Conservation (phyloP, 345 rosid genomes). For the Melastoma malabathricum region DNA sequence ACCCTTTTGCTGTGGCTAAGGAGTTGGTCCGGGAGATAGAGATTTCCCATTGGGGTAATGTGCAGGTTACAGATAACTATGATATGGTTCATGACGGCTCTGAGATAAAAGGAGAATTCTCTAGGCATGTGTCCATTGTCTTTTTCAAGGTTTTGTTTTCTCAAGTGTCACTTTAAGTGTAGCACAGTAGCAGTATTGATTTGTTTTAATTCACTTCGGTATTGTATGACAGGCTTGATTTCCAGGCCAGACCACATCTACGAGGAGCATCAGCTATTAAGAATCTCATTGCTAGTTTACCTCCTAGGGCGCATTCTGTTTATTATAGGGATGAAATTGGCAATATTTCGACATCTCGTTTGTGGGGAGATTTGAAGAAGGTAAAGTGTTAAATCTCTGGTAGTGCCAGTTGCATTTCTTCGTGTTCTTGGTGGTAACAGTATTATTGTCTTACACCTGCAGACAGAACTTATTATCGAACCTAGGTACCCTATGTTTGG, state of each 20-base stretch:
- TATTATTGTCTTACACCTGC: conserved; percentile 20
- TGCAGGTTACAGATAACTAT: conserved; percentile 83
- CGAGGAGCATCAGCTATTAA: conserved; percentile 65
- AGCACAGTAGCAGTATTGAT: neutral
- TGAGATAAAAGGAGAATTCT: conserved; percentile 83
- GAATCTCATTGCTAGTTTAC: conserved; percentile 67
- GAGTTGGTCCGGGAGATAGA: conserved; percentile 81
- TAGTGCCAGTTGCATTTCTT: neutral
- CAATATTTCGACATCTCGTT: conserved; percentile 90
- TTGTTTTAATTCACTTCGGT: too few relatives aligned
- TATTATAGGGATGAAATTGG: conserved; percentile 94
- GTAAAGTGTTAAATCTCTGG: conserved; percentile 16
- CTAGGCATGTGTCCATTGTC: conserved; percentile 31
- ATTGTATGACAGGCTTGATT: conserved; percentile 46
- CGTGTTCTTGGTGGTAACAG: conserved; percentile 15
- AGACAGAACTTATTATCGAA: conserved; percentile 78
- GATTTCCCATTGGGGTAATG: conserved; percentile 95
- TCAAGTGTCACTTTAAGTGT: neutral
- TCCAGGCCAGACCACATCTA: conserved; percentile 56
- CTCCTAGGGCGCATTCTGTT: conserved; percentile 87
- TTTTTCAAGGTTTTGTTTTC: neutral
- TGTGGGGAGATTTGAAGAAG: conserved; percentile 74
- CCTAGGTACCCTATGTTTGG: conserved; percentile 96
- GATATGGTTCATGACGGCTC: conserved; percentile 66
- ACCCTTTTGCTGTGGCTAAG: conserved; percentile 66